phyloP scores from a whole-genome alignment of 2,329 filamentous ascomycete genomes.

The Dactylellina leptospora region DNA sequence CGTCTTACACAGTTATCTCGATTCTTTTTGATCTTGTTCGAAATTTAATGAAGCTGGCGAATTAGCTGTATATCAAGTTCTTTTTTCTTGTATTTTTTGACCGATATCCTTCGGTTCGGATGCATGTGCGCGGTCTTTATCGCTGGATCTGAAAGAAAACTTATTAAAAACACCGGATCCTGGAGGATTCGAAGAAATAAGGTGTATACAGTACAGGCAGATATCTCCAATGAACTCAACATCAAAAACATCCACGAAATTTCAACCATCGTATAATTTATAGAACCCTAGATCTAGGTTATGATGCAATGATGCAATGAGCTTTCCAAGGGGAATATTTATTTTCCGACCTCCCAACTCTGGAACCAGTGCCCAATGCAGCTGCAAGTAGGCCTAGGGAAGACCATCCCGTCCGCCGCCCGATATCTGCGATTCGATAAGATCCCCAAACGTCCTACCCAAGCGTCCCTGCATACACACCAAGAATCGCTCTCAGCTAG shows the following conservation, averaged over 20 bases:
- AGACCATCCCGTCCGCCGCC: neutral
- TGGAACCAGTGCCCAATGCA: too few relatives aligned
- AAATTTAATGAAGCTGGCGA: conserved; percentile 28
- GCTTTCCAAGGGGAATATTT: too few relatives aligned
- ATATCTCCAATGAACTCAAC: conserved; percentile 42
- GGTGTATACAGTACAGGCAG: conserved; percentile 16
- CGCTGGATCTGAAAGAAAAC: neutral
- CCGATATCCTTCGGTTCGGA: conserved; percentile 3
- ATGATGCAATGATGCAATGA: too few relatives aligned
- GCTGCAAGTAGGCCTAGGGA: neutral
- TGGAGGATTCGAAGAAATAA: neutral
- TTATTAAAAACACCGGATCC: neutral
- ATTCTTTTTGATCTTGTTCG: conserved; percentile 5
- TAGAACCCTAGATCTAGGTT: too few relatives aligned
- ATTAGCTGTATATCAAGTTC: conserved; percentile 17
- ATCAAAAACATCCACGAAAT: too few relatives aligned
- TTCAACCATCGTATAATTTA: too few relatives aligned
- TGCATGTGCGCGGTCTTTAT: neutral
- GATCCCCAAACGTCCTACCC: neutral
- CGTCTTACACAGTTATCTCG: conserved; percentile 16
- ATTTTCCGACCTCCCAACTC: too few relatives aligned
- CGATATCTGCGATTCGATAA: conserved; percentile 20
- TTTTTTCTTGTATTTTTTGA: conserved; percentile 24
- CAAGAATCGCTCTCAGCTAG: neutral
- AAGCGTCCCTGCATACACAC: conserved; percentile 15